Evolutionary conservation across 495 filamentous ascomycete genomes (phyloP), one percentile per base, ranked within the genome.

Genomic region (Tricharina praecox): DNA sequence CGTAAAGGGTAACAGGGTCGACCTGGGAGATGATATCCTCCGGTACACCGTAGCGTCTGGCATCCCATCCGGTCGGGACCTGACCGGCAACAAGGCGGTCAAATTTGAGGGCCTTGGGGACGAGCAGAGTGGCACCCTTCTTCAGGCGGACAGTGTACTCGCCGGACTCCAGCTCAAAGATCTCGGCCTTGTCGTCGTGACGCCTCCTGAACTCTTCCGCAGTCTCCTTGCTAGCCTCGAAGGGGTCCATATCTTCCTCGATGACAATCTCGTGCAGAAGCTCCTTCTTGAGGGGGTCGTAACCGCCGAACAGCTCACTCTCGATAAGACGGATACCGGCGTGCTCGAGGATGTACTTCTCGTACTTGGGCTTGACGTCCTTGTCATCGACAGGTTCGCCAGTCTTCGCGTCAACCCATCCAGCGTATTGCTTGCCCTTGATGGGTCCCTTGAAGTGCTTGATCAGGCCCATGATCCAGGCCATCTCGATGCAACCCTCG

Each of bases 391-490:
- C 85, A 9, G 90, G 90, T 41, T 96, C 88, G 13, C 84, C 79
- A 34, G 82, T 78, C 75, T 95, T 95, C 50, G 74, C 73, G 59
- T 99, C 90, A 46, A 96, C 86, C 90, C 90, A 99, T 47, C 90
- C 90, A 40, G 90, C 83, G 66, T 99, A 96, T 34, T 79, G 77
- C 68, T 93, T 81, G 61, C 92, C 90, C 67, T 96, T 96, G 62
- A 99, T 78, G 5, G 85, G 83, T n/a, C 90, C 92, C 53, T 96
- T 95, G 68, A 93, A 84, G 62, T 99, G 92, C 68, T 82, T 93
- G 66, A 99, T 96, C 48, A 96, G 78, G 48, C 92, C 92, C 90
- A 96, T 99, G 61, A 99, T 83, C 90, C 90, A 99, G 24, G 90
- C 85, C 90, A 99, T 96, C 66, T 99, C 90, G 49, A 99, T 80